Evolutionary conservation across 495 filamentous ascomycete species (phyloP).

Genomic region (Hypoxylon fragiforme): DNA sequence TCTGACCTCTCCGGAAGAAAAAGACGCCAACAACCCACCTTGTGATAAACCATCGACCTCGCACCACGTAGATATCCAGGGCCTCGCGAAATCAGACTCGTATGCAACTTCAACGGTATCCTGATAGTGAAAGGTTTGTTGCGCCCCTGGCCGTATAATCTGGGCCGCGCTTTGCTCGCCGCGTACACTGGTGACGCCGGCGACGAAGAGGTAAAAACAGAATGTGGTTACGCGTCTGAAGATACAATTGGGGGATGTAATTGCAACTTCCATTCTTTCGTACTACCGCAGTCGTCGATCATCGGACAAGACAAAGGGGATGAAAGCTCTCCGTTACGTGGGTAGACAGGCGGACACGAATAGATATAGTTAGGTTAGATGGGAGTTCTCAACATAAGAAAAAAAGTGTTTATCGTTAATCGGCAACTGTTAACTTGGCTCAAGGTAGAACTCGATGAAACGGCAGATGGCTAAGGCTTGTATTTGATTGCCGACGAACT

Average conservation of each 20-base stretch:
- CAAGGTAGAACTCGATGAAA: too few relatives aligned
- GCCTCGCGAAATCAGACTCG: not conserved
- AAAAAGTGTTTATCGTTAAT: too few relatives aligned
- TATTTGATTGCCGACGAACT: too few relatives aligned
- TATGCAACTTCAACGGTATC: not conserved
- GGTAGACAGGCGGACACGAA: too few relatives aligned
- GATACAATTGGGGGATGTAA: not conserved
- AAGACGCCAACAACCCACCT: conserved; percentile 6
- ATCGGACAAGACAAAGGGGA: not conserved
- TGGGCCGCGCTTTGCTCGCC: not conserved
- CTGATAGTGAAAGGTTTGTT: not conserved
- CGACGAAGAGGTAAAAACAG: not conserved
- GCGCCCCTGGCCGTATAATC: not conserved
- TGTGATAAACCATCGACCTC: not conserved
- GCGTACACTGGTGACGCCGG: not conserved
- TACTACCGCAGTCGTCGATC: not conserved
- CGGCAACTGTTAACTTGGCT: too few relatives aligned
- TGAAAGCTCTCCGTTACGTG: too few relatives aligned
- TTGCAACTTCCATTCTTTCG: not conserved
- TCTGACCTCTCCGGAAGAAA: not conserved
- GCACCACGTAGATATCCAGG: not conserved
- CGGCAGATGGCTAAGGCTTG: too few relatives aligned
- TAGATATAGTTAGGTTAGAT: too few relatives aligned
- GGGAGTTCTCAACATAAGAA: too few relatives aligned
- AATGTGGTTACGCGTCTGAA: not conserved